A percentile compares a stretch with the other conserved stretches of the same genome.
phyloP scores from a whole-genome alignment of 345 rosid genomes.

The Lumnitzera racemosa region DNA sequence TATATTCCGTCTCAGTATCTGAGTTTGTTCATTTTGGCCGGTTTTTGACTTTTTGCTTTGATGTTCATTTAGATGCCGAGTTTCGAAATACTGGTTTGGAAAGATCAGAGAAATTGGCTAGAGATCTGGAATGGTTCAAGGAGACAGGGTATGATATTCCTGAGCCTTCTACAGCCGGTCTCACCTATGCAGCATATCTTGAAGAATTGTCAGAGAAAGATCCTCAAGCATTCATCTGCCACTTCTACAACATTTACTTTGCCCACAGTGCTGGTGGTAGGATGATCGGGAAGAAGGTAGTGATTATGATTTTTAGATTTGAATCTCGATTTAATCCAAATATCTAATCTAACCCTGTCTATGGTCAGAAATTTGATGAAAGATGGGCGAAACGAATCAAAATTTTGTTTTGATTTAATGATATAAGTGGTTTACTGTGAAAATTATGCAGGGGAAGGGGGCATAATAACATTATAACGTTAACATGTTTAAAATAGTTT shows the following conservation, averaged over 20 bases:
- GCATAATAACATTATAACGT: no score
- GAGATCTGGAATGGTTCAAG: constrained; percentile 22
- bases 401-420: no score
- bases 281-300: constrained; percentile 22
- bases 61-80: constrained; percentile 10
- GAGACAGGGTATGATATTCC: constrained; percentile 20
- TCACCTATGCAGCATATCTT: constrained; percentile 13
- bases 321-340: no score
- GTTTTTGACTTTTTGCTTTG: neutral
- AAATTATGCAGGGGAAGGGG: no score
- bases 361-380: no score
- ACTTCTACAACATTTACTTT: constrained; percentile 23
- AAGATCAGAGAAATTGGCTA: constrained; percentile 16
- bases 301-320: neutral
- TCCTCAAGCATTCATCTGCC: constrained; percentile 25
- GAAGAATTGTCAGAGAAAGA: constrained; percentile 20
- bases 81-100: constrained; percentile 19
- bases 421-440: no score
- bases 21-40: neutral
- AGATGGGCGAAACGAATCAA: no score
- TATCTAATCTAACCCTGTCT: no score
- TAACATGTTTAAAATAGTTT: no score
- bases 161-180: constrained; percentile 15
- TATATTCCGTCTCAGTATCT: no score
- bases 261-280: constrained; percentile 27